Evolutionary conservation across 371 early-diverging fungal species (phyloP).

Genomic region (Zancudomyces culisetae): DNA sequence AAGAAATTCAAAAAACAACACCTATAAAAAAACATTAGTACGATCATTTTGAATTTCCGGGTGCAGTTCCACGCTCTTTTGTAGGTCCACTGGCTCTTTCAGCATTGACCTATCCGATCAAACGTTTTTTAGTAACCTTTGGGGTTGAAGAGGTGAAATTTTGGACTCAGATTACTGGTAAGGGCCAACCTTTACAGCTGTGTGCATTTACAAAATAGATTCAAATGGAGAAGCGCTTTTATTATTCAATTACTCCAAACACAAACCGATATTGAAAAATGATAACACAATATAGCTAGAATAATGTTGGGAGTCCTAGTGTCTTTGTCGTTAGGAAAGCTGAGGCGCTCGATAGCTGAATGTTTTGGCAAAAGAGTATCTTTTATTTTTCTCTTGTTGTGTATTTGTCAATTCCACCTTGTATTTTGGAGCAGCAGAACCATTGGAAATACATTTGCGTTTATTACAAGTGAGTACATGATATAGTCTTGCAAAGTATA

Average conservation of each 20-base stretch:
- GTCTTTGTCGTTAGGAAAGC: constrained; percentile 9
- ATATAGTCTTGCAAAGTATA: no score
- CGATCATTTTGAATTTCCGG: constrained; percentile 75
- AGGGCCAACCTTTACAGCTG: background rate
- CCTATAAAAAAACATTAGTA: no score
- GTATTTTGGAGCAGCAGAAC: constrained; percentile 74
- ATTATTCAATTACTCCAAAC: no score
- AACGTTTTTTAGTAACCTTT: background rate
- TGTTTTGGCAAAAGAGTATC: constrained; percentile 38
- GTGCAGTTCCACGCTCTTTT: constrained; percentile 86
- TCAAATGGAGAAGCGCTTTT: no score
- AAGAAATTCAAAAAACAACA: no score
- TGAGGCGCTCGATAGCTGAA: constrained; percentile 14
- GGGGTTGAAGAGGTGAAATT: constrained; percentile 9
- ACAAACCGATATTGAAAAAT: no score
- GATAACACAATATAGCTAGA: constrained; percentile 26
- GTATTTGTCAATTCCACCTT: constrained; percentile 63
- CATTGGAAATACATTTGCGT: constrained; percentile 69
- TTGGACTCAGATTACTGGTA: constrained; percentile 11
- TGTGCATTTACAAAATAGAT: no score
- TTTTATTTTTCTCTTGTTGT: constrained; percentile 33
- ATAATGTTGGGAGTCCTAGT: constrained; percentile 29
- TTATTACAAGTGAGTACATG: constrained; percentile 25
- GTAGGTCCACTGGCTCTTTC: constrained; percentile 47
- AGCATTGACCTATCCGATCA: constrained; percentile 9